A percentile compares a stretch with the other conserved stretches of the same genome.
Conservation (phyloP, 2,329 filamentous ascomycete genomes). For the Claviceps quebecensis region DNA sequence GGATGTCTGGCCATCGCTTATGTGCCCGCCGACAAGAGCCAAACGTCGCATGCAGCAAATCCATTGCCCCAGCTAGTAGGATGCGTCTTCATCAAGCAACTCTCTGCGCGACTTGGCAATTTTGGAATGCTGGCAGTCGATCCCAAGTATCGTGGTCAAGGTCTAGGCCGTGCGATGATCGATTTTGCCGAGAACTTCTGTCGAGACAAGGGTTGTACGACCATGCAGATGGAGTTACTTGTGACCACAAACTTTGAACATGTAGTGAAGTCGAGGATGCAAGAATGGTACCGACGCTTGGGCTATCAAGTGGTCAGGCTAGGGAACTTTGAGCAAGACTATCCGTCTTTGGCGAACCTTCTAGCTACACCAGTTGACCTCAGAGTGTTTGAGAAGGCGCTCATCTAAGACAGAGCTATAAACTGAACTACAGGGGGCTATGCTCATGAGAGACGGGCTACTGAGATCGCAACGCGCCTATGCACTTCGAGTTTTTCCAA, state of each 20-base stretch:
- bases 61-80: conserved; percentile 8
- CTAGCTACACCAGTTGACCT: conserved; percentile 16
- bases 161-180: conserved; percentile 13
- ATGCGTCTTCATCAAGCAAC: conserved; percentile 14
- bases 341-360: conserved; percentile 13
- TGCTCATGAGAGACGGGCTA: not conserved
- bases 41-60: not conserved
- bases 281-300: conserved; percentile 16
- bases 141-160: conserved; percentile 10
- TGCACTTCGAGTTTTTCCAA: not conserved
- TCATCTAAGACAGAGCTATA: not conserved
- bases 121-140: conserved; percentile 18
- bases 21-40: not conserved
- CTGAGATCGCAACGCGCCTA: not conserved
- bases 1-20: conserved; percentile 14
- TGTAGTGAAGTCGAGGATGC: conserved; percentile 13
- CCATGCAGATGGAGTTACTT: conserved; percentile 17
- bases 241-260: conserved; percentile 15
- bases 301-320: conserved; percentile 15
- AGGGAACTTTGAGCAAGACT: conserved; percentile 14
- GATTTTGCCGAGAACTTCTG: conserved; percentile 17
- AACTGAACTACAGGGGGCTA: too few relatives aligned
- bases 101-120: conserved; percentile 10
- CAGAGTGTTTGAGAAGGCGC: conserved; percentile 15
- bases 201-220: conserved; percentile 12